Evolutionary conservation across 2,329 filamentous ascomycete genomes (phyloP), one percentile per base, ranked within the genome.

Genomic region (Cladosporium velox): DNA sequence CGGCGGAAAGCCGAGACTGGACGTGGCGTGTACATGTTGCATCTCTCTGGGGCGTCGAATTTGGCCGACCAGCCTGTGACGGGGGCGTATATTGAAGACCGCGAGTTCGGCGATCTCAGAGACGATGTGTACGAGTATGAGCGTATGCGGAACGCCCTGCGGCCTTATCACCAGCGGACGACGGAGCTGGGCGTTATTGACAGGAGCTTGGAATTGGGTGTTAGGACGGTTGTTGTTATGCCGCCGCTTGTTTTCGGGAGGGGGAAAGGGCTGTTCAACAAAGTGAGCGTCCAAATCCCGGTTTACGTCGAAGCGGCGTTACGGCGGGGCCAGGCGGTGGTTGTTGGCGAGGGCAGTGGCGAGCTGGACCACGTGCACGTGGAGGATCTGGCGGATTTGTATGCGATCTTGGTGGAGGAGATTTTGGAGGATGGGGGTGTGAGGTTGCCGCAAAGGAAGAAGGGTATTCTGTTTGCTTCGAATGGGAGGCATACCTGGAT

Each of bases 321-420:
- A 3, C 70, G 73, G n/a, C 65, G 70, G 10, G 77, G 78, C 11
- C 70, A 74, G 24, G 74, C 74, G 1, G 68, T 76, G 8, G 70
- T 76, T 26, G 59, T 82, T 6, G 80, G 79, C 3, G 71, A 77
- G 0, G 81, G 82, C 1, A 66, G 72, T 0, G 77, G 71, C 0
- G 70, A 75, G 2, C 82, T 79, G 76, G 80, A 81, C 51, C 76
- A 82, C 65, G 79, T 84, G 3, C 82, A 84, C 57, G 75, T 85
- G 3, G 71, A 72, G 3, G 82, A 85, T 67, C 73, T 84, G 7
- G 77, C 77, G 0, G 70, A 73, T 0, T 68, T 85, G 1, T 85
- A 81, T 69, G 75, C 77, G 52, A 64, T 81, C 0, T 51, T 83
- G 0, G 67, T 83, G 0, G 44, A 65, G 10, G 74, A 74, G 11